Evolutionary conservation across 805 yeast genomes (phyloP), one percentile per base, ranked within the genome.

Genomic region (Lachancea thermotolerans): DNA sequence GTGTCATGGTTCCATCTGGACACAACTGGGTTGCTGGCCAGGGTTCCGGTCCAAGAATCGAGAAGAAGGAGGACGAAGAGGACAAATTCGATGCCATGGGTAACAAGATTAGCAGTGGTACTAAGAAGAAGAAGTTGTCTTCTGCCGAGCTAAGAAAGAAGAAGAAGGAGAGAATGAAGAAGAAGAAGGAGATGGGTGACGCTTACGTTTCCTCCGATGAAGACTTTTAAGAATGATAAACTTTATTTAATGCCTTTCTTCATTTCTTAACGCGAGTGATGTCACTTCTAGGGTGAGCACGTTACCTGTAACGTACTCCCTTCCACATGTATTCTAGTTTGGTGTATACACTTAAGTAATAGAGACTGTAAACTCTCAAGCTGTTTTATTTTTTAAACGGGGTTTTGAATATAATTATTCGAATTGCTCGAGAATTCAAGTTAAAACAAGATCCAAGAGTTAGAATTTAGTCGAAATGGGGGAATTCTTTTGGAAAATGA

Each of bases 131-230:
- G 74, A 93, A 93, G 86, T 81, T 93, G 69, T 86, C 97, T 60
- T 89, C 98, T 70, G 97, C 99, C 59, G 99, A 93, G 76, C 79
- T 91, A 73, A 88, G 99, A 84, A 93, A 93, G 96, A 93, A 93
- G 96, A 93, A 93, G 97, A 93, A 93, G 95, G 99, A 93, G 79
- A 89, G 99, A 84, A 90, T 93, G 98, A 88, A 85, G 85, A 93
- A 91, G 95, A 93, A 91, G 97, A 93, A 93, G 95, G 95, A 85
- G 74, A 74, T 90, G 71, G 98, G 98, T 81, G 99, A 93, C 70
- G 98, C 93, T 73, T 95, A 93, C 73, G 97, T 89, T 61, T 91
- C 98, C 56, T 93, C 95, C 64, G 96, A 90, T 62, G 99, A 91
- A 48, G 93, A 83, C 63, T 75, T 80, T 58, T 84, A 82, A 36